Base-by-base conservation (phyloP, 140 eudicot genomes). In the Anethum foeniculum region DNA sequence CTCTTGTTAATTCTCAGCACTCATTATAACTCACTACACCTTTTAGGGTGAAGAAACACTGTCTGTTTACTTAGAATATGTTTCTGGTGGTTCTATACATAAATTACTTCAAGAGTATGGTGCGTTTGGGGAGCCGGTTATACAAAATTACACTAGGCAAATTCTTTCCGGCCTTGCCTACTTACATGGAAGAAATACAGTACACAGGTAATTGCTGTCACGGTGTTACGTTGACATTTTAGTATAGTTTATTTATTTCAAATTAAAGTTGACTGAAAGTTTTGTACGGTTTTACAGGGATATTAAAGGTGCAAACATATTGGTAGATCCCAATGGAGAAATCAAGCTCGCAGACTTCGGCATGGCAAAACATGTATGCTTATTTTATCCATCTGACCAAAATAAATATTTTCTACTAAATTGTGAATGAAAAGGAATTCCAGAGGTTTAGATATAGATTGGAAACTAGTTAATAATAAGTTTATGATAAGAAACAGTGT, bases 281-380 rank as follows among this genome's bases (percentile, higher is more conserved):
- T 68, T 71, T 15, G 81, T 58, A 76, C 41, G 76, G 12, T 69
- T 87, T 75, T 19, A 77, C 89, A 96, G 99, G 88, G 99, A 96
- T 84, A 93, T 96, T 47, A 96, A 96, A 88, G 99, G 99, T 76
- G 99, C 99, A 48, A 96, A 96, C 82, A 93, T 96, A 81, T 86
- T 96, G 80, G 98, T 96, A 21, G 98, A 88, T 80, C 96, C 98
- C 46, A 93, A 88, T 87, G 99, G 98, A 44, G 99, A 87, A 86
- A 85, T 96, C 79, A 96, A 96, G 88, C 99, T 96, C 81, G 99
- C 99, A 13, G 99, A 96, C 83, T 96, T 96, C 79, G 99, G 99
- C 87, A 93, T 96, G 99, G 99, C 98, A 68, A 96, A 96, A 88
- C 99, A 93, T 88, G 99, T 95, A 92, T 69, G 88, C 84, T 16